Percentiles rank a stretch among this genome's conserved stretches.
phyloP scores from a whole-genome alignment of 345 rosid species.

The Turritis glabra region DNA sequence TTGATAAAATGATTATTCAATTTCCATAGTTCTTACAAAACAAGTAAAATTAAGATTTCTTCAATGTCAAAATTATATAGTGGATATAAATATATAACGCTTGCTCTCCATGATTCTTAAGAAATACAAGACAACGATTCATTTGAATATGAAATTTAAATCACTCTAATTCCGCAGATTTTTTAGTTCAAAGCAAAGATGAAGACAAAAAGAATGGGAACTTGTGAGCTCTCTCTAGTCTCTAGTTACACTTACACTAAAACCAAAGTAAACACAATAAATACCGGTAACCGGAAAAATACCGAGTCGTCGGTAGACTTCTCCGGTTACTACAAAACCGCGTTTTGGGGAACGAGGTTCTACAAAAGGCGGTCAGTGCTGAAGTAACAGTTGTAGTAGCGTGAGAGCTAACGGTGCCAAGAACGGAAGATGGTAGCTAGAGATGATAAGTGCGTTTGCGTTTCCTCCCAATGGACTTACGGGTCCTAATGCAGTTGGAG shows the following conservation, averaged over 20 bases:
- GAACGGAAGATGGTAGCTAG: slow-evolving; percentile 33
- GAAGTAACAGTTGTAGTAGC: slow-evolving; percentile 31
- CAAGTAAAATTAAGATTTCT: too few species aligned
- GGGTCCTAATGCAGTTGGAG: slow-evolving; percentile 72
- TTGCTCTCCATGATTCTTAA: neutral
- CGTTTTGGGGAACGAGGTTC: neutral
- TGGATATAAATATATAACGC: too few species aligned
- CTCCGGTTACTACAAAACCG: slow-evolving; percentile 26
- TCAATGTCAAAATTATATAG: too few species aligned
- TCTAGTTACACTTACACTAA: slow-evolving; percentile 30
- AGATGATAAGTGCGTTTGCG: slow-evolving; percentile 33
- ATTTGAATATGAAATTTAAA: neutral
- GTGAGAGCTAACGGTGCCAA: slow-evolving; percentile 42
- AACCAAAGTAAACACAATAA: slow-evolving; percentile 21
- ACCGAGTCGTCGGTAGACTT: neutral
- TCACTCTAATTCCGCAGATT: slow-evolving; percentile 10
- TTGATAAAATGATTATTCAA: neutral
- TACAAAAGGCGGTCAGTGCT: slow-evolving; percentile 26
- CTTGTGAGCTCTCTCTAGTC: slow-evolving; percentile 22
- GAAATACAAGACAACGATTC: slow-evolving; percentile 10
- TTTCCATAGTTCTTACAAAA: too few species aligned
- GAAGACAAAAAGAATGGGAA: slow-evolving; percentile 16
- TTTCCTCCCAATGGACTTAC: slow-evolving; percentile 55
- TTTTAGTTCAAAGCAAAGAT: slow-evolving; percentile 19
- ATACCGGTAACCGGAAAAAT: slow-evolving; percentile 6